These are phyloP conservation scores for Hamamelis virginiana DNA, from an alignment of 164 flowering plant genomes.

Conservation along the genomic window DNA sequence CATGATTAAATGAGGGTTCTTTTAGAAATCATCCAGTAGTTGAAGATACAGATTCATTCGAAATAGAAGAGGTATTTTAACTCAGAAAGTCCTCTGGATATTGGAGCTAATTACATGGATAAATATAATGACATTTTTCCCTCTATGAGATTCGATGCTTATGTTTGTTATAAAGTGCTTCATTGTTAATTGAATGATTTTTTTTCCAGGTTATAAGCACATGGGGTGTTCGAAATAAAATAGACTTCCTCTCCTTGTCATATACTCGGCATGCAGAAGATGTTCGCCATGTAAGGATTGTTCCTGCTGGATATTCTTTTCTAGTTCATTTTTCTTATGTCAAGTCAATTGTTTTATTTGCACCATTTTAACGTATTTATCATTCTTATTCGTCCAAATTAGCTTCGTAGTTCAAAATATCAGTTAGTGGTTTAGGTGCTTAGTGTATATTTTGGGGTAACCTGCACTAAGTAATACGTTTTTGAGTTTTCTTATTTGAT, in stretches of 20 bases:
- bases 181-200: neutral
- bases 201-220: conserved; percentile 40
- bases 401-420: neutral
- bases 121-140: neutral
- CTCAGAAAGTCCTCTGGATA: neutral
- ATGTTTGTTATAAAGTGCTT: neutral
- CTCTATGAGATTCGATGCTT: neutral
- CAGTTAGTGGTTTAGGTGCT: neutral
- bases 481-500: neutral
- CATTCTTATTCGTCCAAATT: neutral
- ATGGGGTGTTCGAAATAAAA: conserved; percentile 49
- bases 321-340: neutral
- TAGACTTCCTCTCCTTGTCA: conserved; percentile 51
- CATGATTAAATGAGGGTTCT: neutral
- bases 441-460: neutral
- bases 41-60: neutral
- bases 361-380: neutral
- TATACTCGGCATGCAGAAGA: conserved; percentile 51
- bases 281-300: conserved; percentile 40
- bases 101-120: neutral
- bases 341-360: neutral
- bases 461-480: neutral
- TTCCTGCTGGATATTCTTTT: neutral
- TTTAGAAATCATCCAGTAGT: no score
- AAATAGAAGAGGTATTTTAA: neutral